These are phyloP conservation scores for Cryptococcus floricola DNA, from an alignment of 1,284 basidiomycete genomes.

Conservation along the genomic window DNA sequence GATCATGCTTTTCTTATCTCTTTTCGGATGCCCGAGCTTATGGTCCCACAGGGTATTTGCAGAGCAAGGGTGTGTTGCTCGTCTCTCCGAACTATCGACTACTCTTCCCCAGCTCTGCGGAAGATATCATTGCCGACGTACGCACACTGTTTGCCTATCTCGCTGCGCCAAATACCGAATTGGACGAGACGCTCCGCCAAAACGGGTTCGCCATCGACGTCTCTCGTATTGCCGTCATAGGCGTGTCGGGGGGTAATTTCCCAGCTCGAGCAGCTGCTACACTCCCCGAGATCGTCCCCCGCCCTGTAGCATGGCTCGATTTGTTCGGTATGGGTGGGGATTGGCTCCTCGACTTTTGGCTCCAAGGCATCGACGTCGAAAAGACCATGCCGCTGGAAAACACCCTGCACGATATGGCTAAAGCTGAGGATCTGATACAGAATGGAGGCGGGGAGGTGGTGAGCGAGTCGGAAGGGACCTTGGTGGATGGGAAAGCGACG, in stretches of 20 bases:
- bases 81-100: slow-evolving; percentile 14
- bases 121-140: slow-evolving; percentile 10
- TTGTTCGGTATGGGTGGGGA: slow-evolving; percentile 8
- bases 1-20: not conserved
- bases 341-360: slow-evolving; percentile 11
- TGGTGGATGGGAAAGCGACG: not conserved
- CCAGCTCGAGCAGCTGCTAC: slow-evolving; percentile 9
- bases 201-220: not conserved
- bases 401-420: not conserved
- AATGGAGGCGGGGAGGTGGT: not conserved
- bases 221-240: slow-evolving; percentile 3
- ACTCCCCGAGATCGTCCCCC: slow-evolving; percentile 1
- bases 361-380: not conserved
- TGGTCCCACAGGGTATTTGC: not conserved
- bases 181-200: not conserved
- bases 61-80: slow-evolving; percentile 1
- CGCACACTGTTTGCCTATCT: slow-evolving; percentile 9
- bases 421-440: not conserved
- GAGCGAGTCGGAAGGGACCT: not conserved
- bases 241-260: slow-evolving; percentile 13
- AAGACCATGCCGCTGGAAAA: not conserved
- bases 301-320: slow-evolving; percentile 6
- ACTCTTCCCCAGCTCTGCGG: slow-evolving; percentile 4
- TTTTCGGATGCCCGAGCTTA: not conserved
- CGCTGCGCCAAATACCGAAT: not conserved